Evolutionary conservation across 225 moss, liverwort and hornwort genomes (phyloP), one percentile per base, ranked within the genome.

Genomic region (Thuidium tamariscinum): DNA sequence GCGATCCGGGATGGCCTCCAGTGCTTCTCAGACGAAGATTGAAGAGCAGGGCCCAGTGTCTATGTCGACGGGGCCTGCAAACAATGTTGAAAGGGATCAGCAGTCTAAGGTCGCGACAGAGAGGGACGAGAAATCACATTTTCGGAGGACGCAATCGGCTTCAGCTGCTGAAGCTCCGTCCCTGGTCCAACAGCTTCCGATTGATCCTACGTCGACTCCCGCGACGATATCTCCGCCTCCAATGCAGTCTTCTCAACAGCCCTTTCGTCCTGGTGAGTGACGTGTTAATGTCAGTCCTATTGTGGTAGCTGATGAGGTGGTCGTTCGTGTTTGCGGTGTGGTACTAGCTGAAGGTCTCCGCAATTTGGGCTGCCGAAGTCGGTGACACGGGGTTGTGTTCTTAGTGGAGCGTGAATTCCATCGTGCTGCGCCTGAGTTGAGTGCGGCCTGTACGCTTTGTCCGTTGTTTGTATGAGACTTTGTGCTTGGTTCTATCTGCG

Each of bases 191-290:
- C 89, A 89, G 74, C 95, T 91, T 63, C 94, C 77, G 87, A 84
- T 84, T 82, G 95, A 89, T 66, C 94, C 93, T 61, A 88, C 74
- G 42, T 88, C 92, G 77, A 82, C 94, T 85, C 89, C 95, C 20
- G 82, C 91, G 63, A 95, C 90, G 68, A 94, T 95, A 87, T 93
- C 97, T 74, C 93, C 93, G 27, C 88, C 96, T 49, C 92, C 96
- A 42, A 32, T 91, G 79, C 88, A 90, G 56, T 88, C 89, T 80
- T 86, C 93, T 87, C 95, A 89, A 48, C 95, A 91, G 73, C 95
- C 95, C 62, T 94, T 94, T 78, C 94, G 93, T 83, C 90, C 93
- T 37, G 88, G 94, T 74, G 69, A 94, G 79, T 91, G 89, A 18
- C 89, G 83, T 74, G 91, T 73, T 55, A 78, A 82, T 74, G 79